Evolutionary conservation across 1,284 basidiomycete species (phyloP).

Genomic region (Hortiboletus rubellus): DNA sequence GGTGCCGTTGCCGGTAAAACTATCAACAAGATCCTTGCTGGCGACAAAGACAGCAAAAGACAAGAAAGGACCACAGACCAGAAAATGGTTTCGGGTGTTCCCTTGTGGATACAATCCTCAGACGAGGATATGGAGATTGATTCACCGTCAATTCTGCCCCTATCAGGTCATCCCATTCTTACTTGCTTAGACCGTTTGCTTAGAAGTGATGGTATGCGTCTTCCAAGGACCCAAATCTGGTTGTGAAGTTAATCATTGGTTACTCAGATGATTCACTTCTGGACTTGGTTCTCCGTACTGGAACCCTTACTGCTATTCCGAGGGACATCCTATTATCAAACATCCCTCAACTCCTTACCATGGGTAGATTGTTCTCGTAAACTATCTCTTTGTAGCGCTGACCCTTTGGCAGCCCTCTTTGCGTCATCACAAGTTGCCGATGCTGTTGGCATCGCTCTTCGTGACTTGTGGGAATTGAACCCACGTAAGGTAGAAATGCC

Average conservation of each 20-base stretch:
- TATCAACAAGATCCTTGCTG: slow-evolving; percentile 43
- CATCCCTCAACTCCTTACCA: slow-evolving; percentile 41
- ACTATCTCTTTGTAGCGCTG: neutral
- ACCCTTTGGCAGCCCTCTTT: slow-evolving; percentile 19
- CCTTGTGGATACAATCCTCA: slow-evolving; percentile 39
- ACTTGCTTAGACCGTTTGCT: slow-evolving; percentile 37
- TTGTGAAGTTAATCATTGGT: neutral
- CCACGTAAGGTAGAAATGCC: slow-evolving; percentile 14
- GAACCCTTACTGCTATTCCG: slow-evolving; percentile 36
- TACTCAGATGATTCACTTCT: slow-evolving; percentile 42
- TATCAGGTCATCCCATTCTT: slow-evolving; percentile 35
- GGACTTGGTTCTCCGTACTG: slow-evolving; percentile 43
- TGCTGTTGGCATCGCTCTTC: slow-evolving; percentile 22
- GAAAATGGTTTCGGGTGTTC: slow-evolving; percentile 36
- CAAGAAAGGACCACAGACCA: slow-evolving; percentile 15
- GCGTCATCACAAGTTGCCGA: slow-evolving; percentile 25
- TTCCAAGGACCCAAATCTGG: neutral
- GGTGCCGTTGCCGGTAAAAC: slow-evolving; percentile 31
- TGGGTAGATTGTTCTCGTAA: slow-evolving; percentile 37
- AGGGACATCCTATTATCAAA: slow-evolving; percentile 30
- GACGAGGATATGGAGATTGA: slow-evolving; percentile 32
- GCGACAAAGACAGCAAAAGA: slow-evolving; percentile 35
- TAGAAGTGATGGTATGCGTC: slow-evolving; percentile 39
- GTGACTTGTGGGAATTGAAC: slow-evolving; percentile 23
- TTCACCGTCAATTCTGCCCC: neutral